phyloP scores from a whole-genome alignment of 768 basidiomycete genomes.

The Agrocybe pediades region DNA sequence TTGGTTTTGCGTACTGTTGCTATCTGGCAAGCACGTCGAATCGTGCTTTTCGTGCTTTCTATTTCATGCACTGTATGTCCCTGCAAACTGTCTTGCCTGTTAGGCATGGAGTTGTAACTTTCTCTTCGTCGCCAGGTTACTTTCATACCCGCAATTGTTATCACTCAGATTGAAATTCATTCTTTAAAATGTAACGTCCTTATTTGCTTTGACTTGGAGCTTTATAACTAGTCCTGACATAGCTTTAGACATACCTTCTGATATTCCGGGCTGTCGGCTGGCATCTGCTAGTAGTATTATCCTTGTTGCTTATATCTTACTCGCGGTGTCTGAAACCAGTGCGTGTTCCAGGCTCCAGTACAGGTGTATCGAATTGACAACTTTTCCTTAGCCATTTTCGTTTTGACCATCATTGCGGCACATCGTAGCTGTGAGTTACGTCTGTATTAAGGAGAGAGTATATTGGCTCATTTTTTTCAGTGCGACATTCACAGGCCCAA shows the following conservation, averaged over 20 bases:
- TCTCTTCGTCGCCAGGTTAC: conserved; percentile 21
- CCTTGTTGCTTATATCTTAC: conserved; percentile 36
- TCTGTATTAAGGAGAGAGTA: background rate
- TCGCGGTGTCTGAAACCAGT: conserved; percentile 43
- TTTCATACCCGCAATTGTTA: conserved; percentile 29
- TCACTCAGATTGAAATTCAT: conserved; percentile 33
- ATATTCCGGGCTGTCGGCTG: conserved; percentile 32
- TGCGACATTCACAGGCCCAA: conserved; percentile 32
- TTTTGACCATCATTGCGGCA: conserved; percentile 37
- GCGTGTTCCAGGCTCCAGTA: conserved; percentile 9
- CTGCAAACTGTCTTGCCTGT: background rate
- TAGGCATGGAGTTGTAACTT: background rate
- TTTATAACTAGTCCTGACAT: background rate
- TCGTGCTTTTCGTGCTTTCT: conserved; percentile 32
- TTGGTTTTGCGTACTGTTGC: conserved; percentile 46
- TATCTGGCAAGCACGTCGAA: conserved; percentile 40
- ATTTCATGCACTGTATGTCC: conserved; percentile 21
- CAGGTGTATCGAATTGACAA: background rate
- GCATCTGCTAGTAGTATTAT: conserved; percentile 36
- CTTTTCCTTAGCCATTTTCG: conserved; percentile 32
- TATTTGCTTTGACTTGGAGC: background rate
- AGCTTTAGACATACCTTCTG: conserved; percentile 22
- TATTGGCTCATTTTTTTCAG: conserved; percentile 17
- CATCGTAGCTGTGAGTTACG: conserved; percentile 36
- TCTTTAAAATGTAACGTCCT: conserved; percentile 33